Percentiles rank a stretch among this genome's conserved stretches.
phyloP scores from a whole-genome alignment of 129 eudicot genomes.

The Sambucus nigra region DNA sequence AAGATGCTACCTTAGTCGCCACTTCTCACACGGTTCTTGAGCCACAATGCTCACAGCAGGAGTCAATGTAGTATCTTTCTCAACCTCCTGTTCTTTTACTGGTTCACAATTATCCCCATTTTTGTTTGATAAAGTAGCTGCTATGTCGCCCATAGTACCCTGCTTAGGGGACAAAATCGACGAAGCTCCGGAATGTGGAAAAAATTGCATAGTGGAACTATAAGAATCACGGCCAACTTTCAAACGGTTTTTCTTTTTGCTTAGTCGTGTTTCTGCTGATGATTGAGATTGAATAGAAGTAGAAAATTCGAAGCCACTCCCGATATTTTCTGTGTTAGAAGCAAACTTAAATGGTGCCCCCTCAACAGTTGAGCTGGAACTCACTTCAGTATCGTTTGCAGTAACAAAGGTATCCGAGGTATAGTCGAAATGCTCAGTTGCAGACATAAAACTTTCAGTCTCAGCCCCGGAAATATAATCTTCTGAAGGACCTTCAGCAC shows the following conservation, averaged over 20 bases:
- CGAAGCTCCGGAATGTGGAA: conserved; percentile 35
- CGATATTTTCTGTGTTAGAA: conserved; percentile 34
- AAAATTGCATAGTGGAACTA: conserved; percentile 25
- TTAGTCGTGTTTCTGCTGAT: conserved; percentile 35
- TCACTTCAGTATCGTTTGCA: conserved; percentile 43
- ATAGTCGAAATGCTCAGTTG: conserved; percentile 43
- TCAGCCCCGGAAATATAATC: conserved; percentile 52
- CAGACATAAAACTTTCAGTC: conserved; percentile 78
- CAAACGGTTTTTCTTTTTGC: conserved; percentile 51
- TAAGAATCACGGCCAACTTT: conserved; percentile 37
- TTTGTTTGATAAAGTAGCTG: conserved; percentile 20
- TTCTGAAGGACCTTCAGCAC: conserved; percentile 20
- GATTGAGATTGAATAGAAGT: conserved; percentile 46
- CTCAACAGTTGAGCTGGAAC: conserved; percentile 31
- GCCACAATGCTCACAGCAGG: conserved; percentile 51
- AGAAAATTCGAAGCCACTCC: conserved; percentile 49
- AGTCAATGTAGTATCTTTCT: conserved; percentile 21
- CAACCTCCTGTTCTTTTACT: conserved; percentile 27
- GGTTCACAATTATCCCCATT: conserved; percentile 22
- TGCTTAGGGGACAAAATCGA: conserved; percentile 29
- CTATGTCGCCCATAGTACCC: conserved; percentile 20
- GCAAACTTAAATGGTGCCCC: conserved; percentile 29
- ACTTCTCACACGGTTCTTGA: conserved; percentile 77
- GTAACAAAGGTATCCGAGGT: conserved; percentile 49
- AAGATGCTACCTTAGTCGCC: conserved; percentile 71